Evolutionary conservation across 169 alveolate species (phyloP), one percentile per base, ranked within the genome.

Genomic region (Plasmodium sp.): DNA sequence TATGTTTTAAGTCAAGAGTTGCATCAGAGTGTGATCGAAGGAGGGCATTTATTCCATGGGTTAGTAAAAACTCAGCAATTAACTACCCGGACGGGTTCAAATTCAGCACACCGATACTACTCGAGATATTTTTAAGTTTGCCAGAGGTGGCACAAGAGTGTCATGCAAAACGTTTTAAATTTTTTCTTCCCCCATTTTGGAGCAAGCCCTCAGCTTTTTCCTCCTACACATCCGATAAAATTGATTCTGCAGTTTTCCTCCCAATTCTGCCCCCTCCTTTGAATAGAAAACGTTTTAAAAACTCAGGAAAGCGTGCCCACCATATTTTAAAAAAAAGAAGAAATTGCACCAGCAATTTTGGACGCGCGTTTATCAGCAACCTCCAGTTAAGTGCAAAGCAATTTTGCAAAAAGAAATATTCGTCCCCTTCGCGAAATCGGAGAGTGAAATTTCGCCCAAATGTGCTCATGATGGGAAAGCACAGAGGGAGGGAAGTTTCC

Each of bases 241-340:
- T 16, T 81, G 67, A 81, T 48, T 48, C 54, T 39, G 6, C 48
- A 41, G 6, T 43, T 22, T 81, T 43, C 16, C 58, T 27, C 45
- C 14, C 67, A 41, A 43, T 43, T 22, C 58, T 43, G 14, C 48
- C 34, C 67, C 27, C 67, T 3, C 16, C 67, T 81, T 81, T 81
- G 74, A 81, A 81, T 31, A 81, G 43, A 41, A n/a, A 81, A 81
- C n/a, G 67, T 43, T 81, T 81, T 43, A n/a, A 41, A 7, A 81
- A 36, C 22, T 41, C 74, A 81, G 31, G 67, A 41, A 81, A 36
- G 27, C 58, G 14, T 45, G 41, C 85, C 7, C 58, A n/a, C 36
- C 67, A 27, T 7, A 81, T 81, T 81, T 43, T 43, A 48, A 81
- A 81, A 81, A 81, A 14, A 81, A 81, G 85, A 31, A 81, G 74